Percentiles rank a stretch among this genome's conserved stretches.
Conservation (phyloP, 306 rosid genomes). For the Canavalia gladiata region DNA sequence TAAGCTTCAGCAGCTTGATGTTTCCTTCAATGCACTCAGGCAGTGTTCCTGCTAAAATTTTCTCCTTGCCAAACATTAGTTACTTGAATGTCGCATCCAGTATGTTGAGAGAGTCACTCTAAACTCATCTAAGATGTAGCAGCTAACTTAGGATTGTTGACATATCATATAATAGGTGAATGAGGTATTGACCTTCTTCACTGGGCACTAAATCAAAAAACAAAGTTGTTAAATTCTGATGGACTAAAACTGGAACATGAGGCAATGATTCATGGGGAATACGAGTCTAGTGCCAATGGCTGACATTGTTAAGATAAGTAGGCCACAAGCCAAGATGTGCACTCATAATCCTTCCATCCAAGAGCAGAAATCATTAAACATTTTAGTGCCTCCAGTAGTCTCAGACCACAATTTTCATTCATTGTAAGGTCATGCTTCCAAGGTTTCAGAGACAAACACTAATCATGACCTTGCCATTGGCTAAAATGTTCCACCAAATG, state of each 20-base stretch:
- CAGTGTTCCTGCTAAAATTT: slow-evolving; percentile 60
- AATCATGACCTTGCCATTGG: slow-evolving; percentile 52
- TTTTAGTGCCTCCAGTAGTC: slow-evolving; percentile 54
- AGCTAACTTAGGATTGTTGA: slow-evolving; percentile 69
- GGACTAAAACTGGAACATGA: no score
- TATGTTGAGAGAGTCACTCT: slow-evolving; percentile 62
- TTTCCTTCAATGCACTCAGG: slow-evolving; percentile 86
- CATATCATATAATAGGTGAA: slow-evolving; percentile 71
- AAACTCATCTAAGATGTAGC: slow-evolving; percentile 62
- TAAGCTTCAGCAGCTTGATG: slow-evolving; percentile 72
- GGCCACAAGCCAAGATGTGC: slow-evolving; percentile 71
- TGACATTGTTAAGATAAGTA: slow-evolving; percentile 71
- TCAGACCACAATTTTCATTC: slow-evolving; percentile 56
- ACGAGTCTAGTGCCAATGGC: slow-evolving; percentile 93
- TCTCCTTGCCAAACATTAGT: slow-evolving; percentile 76
- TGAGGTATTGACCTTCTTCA: slow-evolving; percentile 81
- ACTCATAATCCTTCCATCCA: slow-evolving; percentile 59
- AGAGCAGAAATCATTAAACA: slow-evolving; percentile 57
- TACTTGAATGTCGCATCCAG: slow-evolving; percentile 85
- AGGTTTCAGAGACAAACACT: slow-evolving; percentile 57
- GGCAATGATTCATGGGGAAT: slow-evolving; percentile 44
- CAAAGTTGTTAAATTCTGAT: slow-evolving; percentile 50
- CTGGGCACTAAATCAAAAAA: slow-evolving; percentile 56
- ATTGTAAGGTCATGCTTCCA: slow-evolving; percentile 63
- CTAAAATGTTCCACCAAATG: slow-evolving; percentile 53